Base-by-base conservation (phyloP, 805 yeast species). In the Helenozyma baotianmanensis region DNA sequence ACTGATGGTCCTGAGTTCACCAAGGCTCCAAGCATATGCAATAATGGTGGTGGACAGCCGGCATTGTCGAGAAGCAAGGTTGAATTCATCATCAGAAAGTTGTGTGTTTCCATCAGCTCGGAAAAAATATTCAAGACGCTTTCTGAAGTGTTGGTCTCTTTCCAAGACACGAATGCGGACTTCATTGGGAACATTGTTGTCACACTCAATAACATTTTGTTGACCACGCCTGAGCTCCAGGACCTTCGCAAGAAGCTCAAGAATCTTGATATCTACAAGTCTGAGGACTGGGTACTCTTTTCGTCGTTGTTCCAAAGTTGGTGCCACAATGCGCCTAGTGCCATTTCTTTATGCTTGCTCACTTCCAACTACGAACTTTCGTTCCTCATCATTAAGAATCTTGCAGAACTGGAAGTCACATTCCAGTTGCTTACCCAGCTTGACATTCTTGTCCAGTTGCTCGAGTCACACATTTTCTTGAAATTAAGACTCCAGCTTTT, bases 381-480 rank as follows among this genome's bases (percentile, higher is more conserved):
- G 0, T 90, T 78, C 53, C 66, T 78, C n/a, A 82, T 90, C 1
- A 72, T 92, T 22, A 81, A 83, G 47, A 75, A 74, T n/a, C 68
- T 89, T 43, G 89, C 86, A 1, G 85, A 86, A 38, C 76, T 77
- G 60, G 97, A 92, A 45, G 76, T 87, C 10, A 78, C 83, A 0
- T 80, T 88, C 24, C 82, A 78, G 39, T 72, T 86, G 23, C 68
- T 92, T 32, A 79, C 92, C 1, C 97, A 92, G 50, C 67, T 92
- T 31, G 98, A 92, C 60, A 74, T 88, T 18, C 64, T 92, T 25
- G 94, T 92, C 6, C 97, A 92, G 56, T 62, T 90, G 18, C 64
- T 92, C 11, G 98, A 92, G 57, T 82, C 95, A 2, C 97, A 97
- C 1, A 89, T 88, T 2, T 89, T 92, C 56, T 81, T 95, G 13